Base-by-base conservation (phyloP, 2,329 filamentous ascomycete genomes). In the Trichoderma polysporum region DNA sequence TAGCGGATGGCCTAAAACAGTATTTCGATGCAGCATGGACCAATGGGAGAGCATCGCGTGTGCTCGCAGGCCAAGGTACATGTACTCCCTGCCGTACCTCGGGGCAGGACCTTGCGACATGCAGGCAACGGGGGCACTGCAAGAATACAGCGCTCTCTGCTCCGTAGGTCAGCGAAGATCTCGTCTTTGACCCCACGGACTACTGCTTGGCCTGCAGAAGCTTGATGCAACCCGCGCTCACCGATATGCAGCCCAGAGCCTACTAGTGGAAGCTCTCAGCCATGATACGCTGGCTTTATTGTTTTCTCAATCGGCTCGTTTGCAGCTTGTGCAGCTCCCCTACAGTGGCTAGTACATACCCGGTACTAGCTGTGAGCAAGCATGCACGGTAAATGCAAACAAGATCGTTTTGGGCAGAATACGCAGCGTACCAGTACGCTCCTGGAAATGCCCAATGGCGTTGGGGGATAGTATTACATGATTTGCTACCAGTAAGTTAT, bases 241-340 rank as follows among this genome's bases (percentile, higher is more conserved):
- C 60, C 60, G 60, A 33, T 54, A 45, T 54, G 60, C 60, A 54
- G 47, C 37, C 22, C 41, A 31, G 27, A 25, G 5, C 9, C 33
- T 45, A 45, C 12, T 45, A 19, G n/a, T n/a, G 25, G 15, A 6
- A 29, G 39, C 57, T 22, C 25, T n/a, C 41, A 31, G 19, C 15
- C 39, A 15, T 22, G 33, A 27, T 35, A 8, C 37, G 19, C 33
- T n/a, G n/a, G 33, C 33, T n/a, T 12, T 2, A 29, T 33, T 56
- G 61, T 45, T 53, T 64, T 56, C 60, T 33, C 50, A 47, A 12
- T 27, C 61, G 56, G 61, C 60, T 64, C 33, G 29, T 25, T 25
- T 31, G 25, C 6, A 35, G 37, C 22, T 19, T 22, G 39, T 31
- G 39, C n/a, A n/a, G 27, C 33, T 52, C 31, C n/a, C 33, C 58